A percentile compares a stretch with the other conserved stretches of the same genome.
Conservation (phyloP, 129 eudicot genomes). For the Helichrysum umbraculigerum region DNA sequence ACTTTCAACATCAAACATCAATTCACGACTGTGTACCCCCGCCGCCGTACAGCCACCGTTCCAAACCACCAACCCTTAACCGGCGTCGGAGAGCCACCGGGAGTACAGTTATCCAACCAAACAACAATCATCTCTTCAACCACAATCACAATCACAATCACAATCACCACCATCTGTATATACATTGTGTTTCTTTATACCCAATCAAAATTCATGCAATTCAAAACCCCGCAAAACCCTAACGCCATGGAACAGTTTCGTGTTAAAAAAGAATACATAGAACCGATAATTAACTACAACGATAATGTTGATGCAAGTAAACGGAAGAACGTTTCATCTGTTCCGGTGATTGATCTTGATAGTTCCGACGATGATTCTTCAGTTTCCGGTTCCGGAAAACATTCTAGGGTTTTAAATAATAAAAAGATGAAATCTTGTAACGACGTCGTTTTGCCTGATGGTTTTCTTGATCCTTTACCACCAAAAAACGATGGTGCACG, state of each 20-base stretch:
- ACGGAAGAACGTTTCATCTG: not conserved
- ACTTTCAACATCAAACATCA: not conserved
- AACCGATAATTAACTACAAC: not conserved
- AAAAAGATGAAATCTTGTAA: conserved; percentile 33
- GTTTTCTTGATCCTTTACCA: conserved; percentile 73
- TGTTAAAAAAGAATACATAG: not conserved
- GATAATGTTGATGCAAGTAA: not conserved
- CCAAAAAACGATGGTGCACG: conserved; percentile 25
- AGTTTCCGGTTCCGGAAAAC: conserved; percentile 13
- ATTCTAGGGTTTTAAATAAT: not conserved
- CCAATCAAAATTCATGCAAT: not conserved
- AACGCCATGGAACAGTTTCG: not conserved
- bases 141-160: not conserved
- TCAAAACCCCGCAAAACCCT: not conserved
- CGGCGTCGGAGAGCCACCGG: not conserved
- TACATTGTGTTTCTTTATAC: not conserved
- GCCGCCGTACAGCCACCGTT: not conserved
- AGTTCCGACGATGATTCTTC: conserved; percentile 41
- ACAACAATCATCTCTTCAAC: no score
- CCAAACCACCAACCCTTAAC: not conserved
- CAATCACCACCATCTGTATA: not conserved
- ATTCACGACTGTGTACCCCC: not conserved
- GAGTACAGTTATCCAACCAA: not conserved
- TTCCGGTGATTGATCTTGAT: conserved; percentile 39
- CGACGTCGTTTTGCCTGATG: conserved; percentile 45